Evolutionary conservation across 352 stramenopile species (phyloP), one percentile per base, ranked within the genome.

Genomic region (Pythium vanterpoolii): DNA sequence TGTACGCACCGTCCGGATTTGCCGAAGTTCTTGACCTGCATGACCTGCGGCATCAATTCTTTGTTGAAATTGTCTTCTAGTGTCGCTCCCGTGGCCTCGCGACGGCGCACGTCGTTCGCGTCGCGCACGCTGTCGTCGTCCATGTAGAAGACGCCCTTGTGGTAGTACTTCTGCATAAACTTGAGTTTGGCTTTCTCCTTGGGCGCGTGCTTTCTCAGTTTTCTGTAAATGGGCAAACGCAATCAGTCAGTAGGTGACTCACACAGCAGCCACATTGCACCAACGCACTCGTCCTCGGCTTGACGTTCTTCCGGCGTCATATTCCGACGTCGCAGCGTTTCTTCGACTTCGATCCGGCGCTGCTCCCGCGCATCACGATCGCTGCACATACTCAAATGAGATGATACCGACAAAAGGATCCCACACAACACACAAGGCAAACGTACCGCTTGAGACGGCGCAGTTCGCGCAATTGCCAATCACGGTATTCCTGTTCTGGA

Each of bases 21-120:
- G 18, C 97, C 97, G 78, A 99, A 99, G 59, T 99, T 98, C 68
- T 98, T 98, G 43, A 99, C 96, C 62, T 99, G 95, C 91, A 99
- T 98, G 53, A 99, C 88, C 33, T 93, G 75, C 0, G 96, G 96
- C 60, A 99, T 79, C 63, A 93, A 77, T 62, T 95, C 84, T 62
- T 93, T 96, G 77, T 98, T 93, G 69, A 97, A 90, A 26, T 96
- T 98, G 72, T 98, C 93, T 49, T 97, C 89, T 11, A 96, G 74
- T 13, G 93, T 98, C 11, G 90, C 90, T 1, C 83, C 93, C 8
- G 73, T 81, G 4, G 90, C 90, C 60, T 98, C 96, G 36, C 89
- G 87, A 46, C 89, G 86, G 27, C 95, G 91, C 23, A 98, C 89
- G 67, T 98, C 95, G 60, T 92, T 68, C 54, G 95, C 87, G 21